phyloP scores from a whole-genome alignment of 257 asterid genomes.

The Solanum appendiculatum region DNA sequence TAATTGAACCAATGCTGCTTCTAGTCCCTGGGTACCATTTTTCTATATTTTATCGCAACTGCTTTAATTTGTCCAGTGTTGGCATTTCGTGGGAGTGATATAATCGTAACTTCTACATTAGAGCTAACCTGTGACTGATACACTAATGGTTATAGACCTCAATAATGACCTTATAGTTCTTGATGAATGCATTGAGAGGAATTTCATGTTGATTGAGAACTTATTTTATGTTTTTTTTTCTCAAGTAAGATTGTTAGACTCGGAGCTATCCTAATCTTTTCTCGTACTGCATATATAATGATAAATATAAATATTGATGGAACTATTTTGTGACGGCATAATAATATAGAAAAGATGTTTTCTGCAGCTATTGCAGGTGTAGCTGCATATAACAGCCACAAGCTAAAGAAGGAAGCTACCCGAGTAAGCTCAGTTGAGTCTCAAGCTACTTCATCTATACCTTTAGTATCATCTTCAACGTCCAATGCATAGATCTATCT shows the following conservation, averaged over 20 bases:
- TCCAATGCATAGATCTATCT: constrained; percentile 9
- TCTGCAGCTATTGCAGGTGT: constrained; percentile 89
- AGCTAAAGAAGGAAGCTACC: constrained; percentile 81
- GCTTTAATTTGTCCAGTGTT: neutral
- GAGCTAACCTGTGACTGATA: neutral
- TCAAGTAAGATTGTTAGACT: neutral
- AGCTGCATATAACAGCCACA: constrained; percentile 86
- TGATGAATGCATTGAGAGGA: neutral
- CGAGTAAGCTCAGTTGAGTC: constrained; percentile 29
- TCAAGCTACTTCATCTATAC: constrained; percentile 29
- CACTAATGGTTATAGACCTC: neutral
- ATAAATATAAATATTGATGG: neutral
- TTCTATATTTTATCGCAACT: neutral
- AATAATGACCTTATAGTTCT: neutral
- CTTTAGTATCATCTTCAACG: constrained; percentile 19
- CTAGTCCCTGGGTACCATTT: neutral
- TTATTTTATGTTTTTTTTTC: neutral
- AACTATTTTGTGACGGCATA: neutral
- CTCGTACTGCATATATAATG: neutral
- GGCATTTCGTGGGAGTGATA: neutral
- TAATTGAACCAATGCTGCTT: neutral
- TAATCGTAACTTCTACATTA: neutral
- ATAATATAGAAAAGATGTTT: neutral
- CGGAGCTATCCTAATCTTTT: neutral
- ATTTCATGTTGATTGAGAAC: neutral